Percentiles rank a stretch among this genome's conserved stretches.
These are phyloP conservation scores for Alternaria consortialis DNA, from an alignment of 2,329 filamentous ascomycete species.

Conservation along the genomic window DNA sequence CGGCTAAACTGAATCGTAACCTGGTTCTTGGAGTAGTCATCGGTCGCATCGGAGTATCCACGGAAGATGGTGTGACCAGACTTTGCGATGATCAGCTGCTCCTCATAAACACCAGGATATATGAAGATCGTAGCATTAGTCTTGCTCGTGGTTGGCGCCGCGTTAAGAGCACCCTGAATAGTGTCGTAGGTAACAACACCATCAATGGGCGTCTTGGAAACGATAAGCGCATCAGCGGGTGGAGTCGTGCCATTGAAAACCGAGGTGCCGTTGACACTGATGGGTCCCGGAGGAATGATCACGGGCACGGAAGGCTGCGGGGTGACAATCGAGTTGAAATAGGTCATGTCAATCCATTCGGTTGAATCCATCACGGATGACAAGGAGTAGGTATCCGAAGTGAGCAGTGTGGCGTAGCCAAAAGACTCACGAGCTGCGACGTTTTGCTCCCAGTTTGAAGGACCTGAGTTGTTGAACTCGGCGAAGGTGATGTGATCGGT, in stretches of 20 bases:
- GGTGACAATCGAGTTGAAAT: conserved; percentile 50
- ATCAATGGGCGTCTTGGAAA: conserved; percentile 50
- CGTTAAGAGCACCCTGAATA: conserved; percentile 50
- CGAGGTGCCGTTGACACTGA: conserved; percentile 32
- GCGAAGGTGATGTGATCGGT: conserved; percentile 63
- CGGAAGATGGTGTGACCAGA: conserved; percentile 53
- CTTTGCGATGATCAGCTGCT: conserved; percentile 52
- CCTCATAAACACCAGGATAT: conserved; percentile 53
- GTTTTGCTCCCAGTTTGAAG: conserved; percentile 49
- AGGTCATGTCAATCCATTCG: conserved; percentile 53
- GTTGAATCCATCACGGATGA: conserved; percentile 48
- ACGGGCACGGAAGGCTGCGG: conserved; percentile 34
- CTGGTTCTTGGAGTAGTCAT: conserved; percentile 51
- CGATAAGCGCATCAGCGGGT: conserved; percentile 50
- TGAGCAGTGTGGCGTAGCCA: conserved; percentile 46
- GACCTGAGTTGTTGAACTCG: conserved; percentile 67
- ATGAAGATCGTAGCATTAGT: conserved; percentile 52
- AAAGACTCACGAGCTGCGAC: conserved; percentile 48
- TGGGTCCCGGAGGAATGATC: conserved; percentile 31
- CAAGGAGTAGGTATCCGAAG: conserved; percentile 48
- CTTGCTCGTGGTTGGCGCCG: conserved; percentile 49
- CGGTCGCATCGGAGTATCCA: conserved; percentile 50
- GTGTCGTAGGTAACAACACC: conserved; percentile 49
- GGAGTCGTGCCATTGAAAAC: conserved; percentile 47
- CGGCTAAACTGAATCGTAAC: conserved; percentile 49